Base-by-base conservation (phyloP, 1,284 basidiomycete genomes). In the Boletus sp. region DNA sequence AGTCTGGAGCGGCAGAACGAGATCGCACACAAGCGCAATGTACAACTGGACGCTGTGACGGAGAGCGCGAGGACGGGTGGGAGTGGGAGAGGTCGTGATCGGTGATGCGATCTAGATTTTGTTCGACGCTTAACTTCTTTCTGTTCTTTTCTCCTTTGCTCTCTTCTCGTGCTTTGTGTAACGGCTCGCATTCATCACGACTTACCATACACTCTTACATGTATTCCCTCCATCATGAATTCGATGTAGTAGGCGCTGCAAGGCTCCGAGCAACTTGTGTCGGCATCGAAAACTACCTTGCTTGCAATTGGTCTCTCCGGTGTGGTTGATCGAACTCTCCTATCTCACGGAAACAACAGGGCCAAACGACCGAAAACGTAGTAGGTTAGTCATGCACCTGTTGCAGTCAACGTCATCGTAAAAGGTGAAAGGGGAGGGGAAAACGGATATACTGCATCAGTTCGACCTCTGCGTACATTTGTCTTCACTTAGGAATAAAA, bases 1-100 rank as follows among this genome's bases (percentile, higher is more conserved):
- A 82, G 77, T 57, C 73, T 88, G 8, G 86, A 89, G 62, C 78
- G 85, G 45, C 89, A 91, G 65, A 76, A 86, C 31, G 89, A 91
- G 39, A 70, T 86, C 16, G 88, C 88, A 16, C 81, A 84, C 65
- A 89, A 85, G 69, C 82, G 88, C 36, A 87, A 78, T 62, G 76
- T 76, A 42, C 88, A 88, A 62, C 76, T 91, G 12, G 80, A 80
- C 45, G 84, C 85, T n/a, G 82, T 91, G 49, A 76, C 88, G 1
- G 87, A 87, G 37, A 67, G 67, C 33, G 77, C 77, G 59, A 80
- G 55, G 51, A 39, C 41, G 3, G 33, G 63, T 0, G 52, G 51
- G 22, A 49, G 49, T 44, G 58, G 60, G 29, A 70, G 52, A 54
- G 31, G 57, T 35, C 67, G 72, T 31, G 69, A 61, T 56, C 58